Evolutionary conservation across 129 eudicot genomes (phyloP).

Genomic region (Deinandra increscens): DNA sequence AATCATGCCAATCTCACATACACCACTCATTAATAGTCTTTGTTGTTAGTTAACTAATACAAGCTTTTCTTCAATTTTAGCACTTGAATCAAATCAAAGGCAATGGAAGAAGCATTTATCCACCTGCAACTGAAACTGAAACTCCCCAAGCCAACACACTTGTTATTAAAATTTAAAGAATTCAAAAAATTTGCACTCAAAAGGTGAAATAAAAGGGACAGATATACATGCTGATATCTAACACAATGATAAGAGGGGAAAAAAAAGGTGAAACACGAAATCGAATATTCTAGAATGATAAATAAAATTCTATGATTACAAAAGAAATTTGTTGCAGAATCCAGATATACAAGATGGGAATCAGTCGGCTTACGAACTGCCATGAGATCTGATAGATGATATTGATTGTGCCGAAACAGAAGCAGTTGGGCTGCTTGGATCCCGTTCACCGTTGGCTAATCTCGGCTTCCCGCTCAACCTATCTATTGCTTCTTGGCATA

Average conservation of each 20-base stretch:
- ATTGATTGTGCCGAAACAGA: slow-evolving; percentile 91
- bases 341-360: slow-evolving; percentile 25
- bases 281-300: slow-evolving; percentile 17
- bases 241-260: slow-evolving; percentile 18
- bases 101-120: no score
- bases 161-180: slow-evolving; percentile 19
- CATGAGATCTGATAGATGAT: slow-evolving; percentile 86
- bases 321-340: slow-evolving; percentile 19
- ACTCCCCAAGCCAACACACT: slow-evolving; percentile 11
- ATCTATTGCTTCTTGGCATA: slow-evolving; percentile 85
- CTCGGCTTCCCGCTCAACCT: slow-evolving; percentile 81
- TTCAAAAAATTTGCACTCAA: slow-evolving; percentile 30
- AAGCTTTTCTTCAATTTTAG: no score
- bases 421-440: slow-evolving; percentile 90
- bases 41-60: not conserved
- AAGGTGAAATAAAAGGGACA: slow-evolving; percentile 17
- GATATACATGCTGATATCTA: slow-evolving; percentile 47
- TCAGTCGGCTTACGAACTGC: slow-evolving; percentile 57
- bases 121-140: not conserved
- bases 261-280: not conserved
- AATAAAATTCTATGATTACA: slow-evolving; percentile 39
- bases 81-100: no score
- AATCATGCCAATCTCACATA: slow-evolving; percentile 13
- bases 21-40: not conserved
- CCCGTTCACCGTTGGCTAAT: slow-evolving; percentile 73